Conservation (phyloP, 441 rosid genomes). For the Manihot esculenta region DNA sequence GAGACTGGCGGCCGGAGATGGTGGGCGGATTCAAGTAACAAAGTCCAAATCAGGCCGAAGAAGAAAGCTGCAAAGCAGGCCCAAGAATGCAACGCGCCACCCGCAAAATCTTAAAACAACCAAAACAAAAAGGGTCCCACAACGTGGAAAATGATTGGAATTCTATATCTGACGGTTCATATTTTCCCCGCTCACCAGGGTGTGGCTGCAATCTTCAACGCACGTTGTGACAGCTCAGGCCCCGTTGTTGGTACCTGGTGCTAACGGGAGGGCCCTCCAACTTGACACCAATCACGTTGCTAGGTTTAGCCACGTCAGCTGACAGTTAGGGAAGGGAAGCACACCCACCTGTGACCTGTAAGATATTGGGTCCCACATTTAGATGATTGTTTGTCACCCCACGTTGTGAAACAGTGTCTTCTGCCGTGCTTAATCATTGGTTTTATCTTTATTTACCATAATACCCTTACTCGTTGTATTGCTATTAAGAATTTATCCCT, state of each 20-base stretch:
- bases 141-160: slow-evolving; percentile 17
- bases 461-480: slow-evolving; percentile 12
- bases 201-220: slow-evolving; percentile 5
- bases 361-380: slow-evolving; percentile 20
- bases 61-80: too few relatives aligned
- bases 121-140: slow-evolving; percentile 16
- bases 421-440: slow-evolving; percentile 49
- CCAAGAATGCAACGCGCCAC: slow-evolving; percentile 40
- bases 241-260: slow-evolving; percentile 37
- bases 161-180: slow-evolving; percentile 26
- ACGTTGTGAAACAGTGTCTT: slow-evolving; percentile 55
- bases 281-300: slow-evolving; percentile 56
- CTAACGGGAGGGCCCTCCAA: slow-evolving; percentile 23
- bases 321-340: neutral
- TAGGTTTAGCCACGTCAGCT: slow-evolving; percentile 47
- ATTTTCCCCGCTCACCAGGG: neutral
- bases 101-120: slow-evolving; percentile 35
- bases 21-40: too few relatives aligned
- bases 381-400: slow-evolving; percentile 31
- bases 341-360: slow-evolving; percentile 33
- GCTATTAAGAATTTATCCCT: too few relatives aligned
- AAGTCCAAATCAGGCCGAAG: too few relatives aligned
- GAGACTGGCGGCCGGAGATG: too few relatives aligned
- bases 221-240: slow-evolving; percentile 61
- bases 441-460: slow-evolving; percentile 10